A percentile compares a stretch with the other conserved stretches of the same genome.
phyloP scores from a whole-genome alignment of 1,284 basidiomycete genomes.

The Malassezia sympodialis region DNA sequence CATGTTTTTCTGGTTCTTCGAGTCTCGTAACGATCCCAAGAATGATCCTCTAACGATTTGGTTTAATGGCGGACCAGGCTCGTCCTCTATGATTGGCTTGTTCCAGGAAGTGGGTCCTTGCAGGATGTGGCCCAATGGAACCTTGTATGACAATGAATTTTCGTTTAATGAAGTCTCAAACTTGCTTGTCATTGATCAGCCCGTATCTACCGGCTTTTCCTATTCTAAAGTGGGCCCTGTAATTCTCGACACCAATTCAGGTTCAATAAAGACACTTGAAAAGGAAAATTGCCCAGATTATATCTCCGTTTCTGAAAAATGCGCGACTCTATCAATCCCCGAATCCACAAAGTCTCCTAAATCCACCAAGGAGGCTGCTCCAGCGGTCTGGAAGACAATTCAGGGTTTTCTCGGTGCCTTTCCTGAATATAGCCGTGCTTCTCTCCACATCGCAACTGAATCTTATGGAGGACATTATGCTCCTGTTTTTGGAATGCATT shows the following conservation, averaged over 20 bases:
- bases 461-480: slow-evolving; percentile 56
- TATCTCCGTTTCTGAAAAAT: slow-evolving; percentile 18
- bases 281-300: slow-evolving; percentile 23
- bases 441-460: slow-evolving; percentile 56
- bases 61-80: slow-evolving; percentile 52
- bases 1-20: slow-evolving; percentile 36
- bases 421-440: slow-evolving; percentile 32
- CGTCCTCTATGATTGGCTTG: slow-evolving; percentile 61
- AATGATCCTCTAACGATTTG: slow-evolving; percentile 25
- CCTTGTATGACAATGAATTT: slow-evolving; percentile 55
- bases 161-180: slow-evolving; percentile 61
- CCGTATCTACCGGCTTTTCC: slow-evolving; percentile 43
- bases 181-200: slow-evolving; percentile 67
- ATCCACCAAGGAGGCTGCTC: slow-evolving; percentile 28
- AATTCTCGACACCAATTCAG: slow-evolving; percentile 20
- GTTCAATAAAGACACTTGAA: slow-evolving; percentile 19
- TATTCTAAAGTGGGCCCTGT: slow-evolving; percentile 26
- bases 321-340: slow-evolving; percentile 26
- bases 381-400: slow-evolving; percentile 53
- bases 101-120: slow-evolving; percentile 63
- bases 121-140: slow-evolving; percentile 56
- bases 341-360: slow-evolving; percentile 26
- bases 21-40: slow-evolving; percentile 24
- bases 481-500: slow-evolving; percentile 53
- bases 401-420: slow-evolving; percentile 50